Conservation (phyloP, 2,329 filamentous ascomycete species). For the Aspergillus sp. region DNA sequence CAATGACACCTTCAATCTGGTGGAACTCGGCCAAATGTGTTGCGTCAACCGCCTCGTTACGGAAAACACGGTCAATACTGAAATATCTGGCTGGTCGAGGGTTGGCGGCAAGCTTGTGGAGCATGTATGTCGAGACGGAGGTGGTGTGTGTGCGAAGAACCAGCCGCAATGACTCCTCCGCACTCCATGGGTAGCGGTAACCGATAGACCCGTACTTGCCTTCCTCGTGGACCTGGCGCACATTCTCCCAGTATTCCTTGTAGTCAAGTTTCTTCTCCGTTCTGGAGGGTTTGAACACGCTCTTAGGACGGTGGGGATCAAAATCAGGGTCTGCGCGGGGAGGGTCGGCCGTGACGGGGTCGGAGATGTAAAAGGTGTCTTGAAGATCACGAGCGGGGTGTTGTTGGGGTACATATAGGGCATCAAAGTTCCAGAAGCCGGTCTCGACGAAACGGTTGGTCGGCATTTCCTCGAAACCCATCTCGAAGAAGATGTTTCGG, state of each 20-base stretch:
- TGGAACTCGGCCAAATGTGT: conserved; percentile 98
- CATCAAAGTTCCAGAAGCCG: conserved; percentile 98
- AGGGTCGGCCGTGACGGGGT: conserved; percentile 73
- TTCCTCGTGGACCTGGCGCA: conserved; percentile 81
- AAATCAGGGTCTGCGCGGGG: conserved; percentile 58
- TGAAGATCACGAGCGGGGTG: conserved; percentile 96
- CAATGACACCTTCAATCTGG: conserved; percentile 97
- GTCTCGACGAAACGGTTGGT: conserved; percentile 92
- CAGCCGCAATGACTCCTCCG: conserved; percentile 79
- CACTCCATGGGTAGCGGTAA: conserved; percentile 92
- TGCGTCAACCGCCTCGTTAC: conserved; percentile 94
- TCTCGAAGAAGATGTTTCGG: conserved; percentile 97
- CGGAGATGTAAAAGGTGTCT: conserved; percentile 97
- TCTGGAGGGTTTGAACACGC: conserved; percentile 41
- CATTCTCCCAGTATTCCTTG: conserved; percentile 82
- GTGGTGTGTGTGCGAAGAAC: conserved; percentile 97
- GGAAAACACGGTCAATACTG: conserved; percentile 97
- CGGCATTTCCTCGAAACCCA: conserved; percentile 98
- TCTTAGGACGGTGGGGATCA: conserved; percentile 39
- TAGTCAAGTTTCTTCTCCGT: conserved; percentile 62
- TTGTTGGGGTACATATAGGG: conserved; percentile 95
- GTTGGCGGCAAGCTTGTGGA: conserved; percentile 82
- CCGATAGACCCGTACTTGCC: conserved; percentile 94
- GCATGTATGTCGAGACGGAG: conserved; percentile 83
- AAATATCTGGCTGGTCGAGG: conserved; percentile 93